Percentiles rank a stretch among this genome's conserved stretches.
These are phyloP conservation scores for Panellus pusillus DNA, from an alignment of 768 basidiomycete species.

Conservation along the genomic window DNA sequence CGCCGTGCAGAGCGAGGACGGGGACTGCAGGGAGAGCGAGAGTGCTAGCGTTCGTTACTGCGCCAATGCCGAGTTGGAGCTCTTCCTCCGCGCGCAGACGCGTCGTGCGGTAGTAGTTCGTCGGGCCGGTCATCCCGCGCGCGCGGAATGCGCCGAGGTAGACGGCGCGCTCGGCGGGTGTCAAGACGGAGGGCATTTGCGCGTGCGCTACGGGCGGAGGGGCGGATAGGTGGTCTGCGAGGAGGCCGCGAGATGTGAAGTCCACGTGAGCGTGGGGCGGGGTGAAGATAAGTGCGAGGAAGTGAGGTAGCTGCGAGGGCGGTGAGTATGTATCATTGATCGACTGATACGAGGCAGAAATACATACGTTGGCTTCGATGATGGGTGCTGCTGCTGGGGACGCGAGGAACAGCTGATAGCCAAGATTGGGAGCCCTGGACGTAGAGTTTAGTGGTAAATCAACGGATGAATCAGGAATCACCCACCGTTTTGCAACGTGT, in stretches of 20 bases:
- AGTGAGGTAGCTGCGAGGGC: slow-evolving; percentile 37
- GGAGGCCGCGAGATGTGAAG: slow-evolving; percentile 1
- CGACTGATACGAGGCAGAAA: not conserved
- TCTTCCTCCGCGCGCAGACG: slow-evolving; percentile 63
- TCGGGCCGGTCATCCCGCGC: slow-evolving; percentile 63
- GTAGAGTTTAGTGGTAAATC: no score
- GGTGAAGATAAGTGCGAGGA: slow-evolving; percentile 31
- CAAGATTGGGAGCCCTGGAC: slow-evolving; percentile 49
- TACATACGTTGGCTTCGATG: slow-evolving; percentile 57
- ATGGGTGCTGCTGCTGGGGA: slow-evolving; percentile 48
- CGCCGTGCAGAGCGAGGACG: slow-evolving; percentile 63
- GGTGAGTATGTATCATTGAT: not conserved
- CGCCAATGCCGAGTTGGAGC: not conserved
- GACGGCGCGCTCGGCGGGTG: slow-evolving; percentile 11
- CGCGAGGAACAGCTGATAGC: slow-evolving; percentile 71
- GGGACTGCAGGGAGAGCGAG: slow-evolving; percentile 48
- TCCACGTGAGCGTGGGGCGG: not conserved
- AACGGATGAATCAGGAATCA: no score
- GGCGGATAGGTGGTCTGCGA: slow-evolving; percentile 14
- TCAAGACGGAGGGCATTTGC: slow-evolving; percentile 1
- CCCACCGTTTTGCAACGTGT: slow-evolving; percentile 40
- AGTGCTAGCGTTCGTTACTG: slow-evolving; percentile 33
- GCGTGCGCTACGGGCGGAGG: not conserved
- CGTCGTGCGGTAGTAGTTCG: slow-evolving; percentile 76
- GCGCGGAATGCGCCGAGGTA: slow-evolving; percentile 33